phyloP scores from a whole-genome alignment of 2,329 filamentous ascomycete species.

The Fusarium sororula region DNA sequence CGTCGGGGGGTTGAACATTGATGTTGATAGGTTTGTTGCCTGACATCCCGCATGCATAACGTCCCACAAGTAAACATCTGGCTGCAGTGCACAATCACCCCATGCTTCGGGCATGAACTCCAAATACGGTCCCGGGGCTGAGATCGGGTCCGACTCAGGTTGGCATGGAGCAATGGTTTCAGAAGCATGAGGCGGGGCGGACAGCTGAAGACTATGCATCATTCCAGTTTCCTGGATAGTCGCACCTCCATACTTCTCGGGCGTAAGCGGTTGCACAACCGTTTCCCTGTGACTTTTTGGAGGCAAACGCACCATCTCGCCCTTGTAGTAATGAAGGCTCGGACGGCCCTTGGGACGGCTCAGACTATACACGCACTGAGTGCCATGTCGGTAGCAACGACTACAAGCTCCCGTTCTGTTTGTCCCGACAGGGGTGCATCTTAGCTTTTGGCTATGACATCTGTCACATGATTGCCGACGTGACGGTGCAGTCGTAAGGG shows the following conservation, averaged over 20 bases:
- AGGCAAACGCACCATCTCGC: no score
- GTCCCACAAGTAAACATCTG: not conserved
- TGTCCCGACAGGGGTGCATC: not conserved
- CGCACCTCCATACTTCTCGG: not conserved
- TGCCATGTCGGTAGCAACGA: not conserved
- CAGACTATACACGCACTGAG: not conserved
- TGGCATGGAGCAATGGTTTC: not conserved
- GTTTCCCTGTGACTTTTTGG: not conserved
- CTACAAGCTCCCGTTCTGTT: not conserved
- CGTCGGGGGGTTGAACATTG: not conserved
- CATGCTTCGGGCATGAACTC: not conserved
- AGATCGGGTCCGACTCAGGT: not conserved
- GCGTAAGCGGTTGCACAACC: no score
- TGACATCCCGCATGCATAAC: not conserved
- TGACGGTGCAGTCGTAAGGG: rapidly evolving
- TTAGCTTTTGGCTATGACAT: not conserved
- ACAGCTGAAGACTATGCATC: not conserved
- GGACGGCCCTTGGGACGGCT: not conserved
- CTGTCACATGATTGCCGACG: not conserved
- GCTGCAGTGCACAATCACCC: not conserved
- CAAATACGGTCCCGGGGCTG: not conserved
- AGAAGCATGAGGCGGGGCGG: not conserved
- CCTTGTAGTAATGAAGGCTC: not conserved
- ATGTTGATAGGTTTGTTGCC: rapidly evolving
- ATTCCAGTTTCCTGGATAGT: not conserved